phyloP scores from a whole-genome alignment of 202 grass and related monocot genomes.

The Panicum hallii region DNA sequence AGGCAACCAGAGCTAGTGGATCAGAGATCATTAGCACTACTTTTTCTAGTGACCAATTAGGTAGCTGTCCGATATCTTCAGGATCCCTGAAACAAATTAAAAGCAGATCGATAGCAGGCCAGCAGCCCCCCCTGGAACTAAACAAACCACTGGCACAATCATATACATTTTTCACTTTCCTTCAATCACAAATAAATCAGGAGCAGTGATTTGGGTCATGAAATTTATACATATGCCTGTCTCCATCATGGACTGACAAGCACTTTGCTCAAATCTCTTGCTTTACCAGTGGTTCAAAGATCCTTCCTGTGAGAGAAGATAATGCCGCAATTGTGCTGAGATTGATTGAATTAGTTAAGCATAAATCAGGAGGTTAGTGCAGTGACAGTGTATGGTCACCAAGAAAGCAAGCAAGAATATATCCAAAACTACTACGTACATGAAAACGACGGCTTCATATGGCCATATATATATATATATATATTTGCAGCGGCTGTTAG shows the following conservation, averaged over 20 bases:
- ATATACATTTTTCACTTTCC: background rate
- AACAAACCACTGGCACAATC: conserved; percentile 10
- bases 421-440: background rate
- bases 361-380: conserved; percentile 18
- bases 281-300: conserved; percentile 33
- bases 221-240: background rate
- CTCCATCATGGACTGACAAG: conserved; percentile 27
- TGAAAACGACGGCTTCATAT: conserved; percentile 20
- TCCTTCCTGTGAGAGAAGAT: background rate
- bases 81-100: conserved; percentile 5
- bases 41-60: conserved; percentile 38
- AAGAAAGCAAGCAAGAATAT: background rate
- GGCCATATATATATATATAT: conserved; percentile 19
- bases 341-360: background rate
- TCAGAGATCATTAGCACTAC: conserved; percentile 19
- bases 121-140: conserved; percentile 16
- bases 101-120: conserved; percentile 14
- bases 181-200: background rate
- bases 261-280: conserved; percentile 35
- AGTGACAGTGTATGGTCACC: background rate
- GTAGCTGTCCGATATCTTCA: conserved; percentile 33
- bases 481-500: background rate
- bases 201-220: background rate
- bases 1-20: conserved; percentile 8
- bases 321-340: background rate